Percentiles rank a stretch among this genome's conserved stretches.
These are phyloP conservation scores for Hygrocybe punicea DNA, from an alignment of 768 basidiomycete species.

Conservation along the genomic window DNA sequence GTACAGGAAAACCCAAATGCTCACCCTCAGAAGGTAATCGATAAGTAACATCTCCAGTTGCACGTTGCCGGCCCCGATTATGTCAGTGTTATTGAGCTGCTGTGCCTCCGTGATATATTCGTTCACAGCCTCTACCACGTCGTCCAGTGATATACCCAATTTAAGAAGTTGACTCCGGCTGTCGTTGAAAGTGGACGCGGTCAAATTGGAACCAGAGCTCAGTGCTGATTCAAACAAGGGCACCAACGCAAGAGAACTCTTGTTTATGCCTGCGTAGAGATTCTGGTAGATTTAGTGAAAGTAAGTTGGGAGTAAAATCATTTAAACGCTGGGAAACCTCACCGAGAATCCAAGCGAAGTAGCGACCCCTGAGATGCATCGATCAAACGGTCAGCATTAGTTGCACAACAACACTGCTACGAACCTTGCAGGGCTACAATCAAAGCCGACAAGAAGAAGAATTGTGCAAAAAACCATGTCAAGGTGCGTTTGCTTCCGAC, in stretches of 20 bases:
- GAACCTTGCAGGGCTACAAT: slow-evolving; percentile 2
- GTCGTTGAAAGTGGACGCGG: neutral
- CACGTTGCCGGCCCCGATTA: neutral
- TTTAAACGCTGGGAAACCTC: neutral
- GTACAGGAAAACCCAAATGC: neutral
- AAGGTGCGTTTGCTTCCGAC: neutral
- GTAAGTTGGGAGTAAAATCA: neutral
- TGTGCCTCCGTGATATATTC: neutral
- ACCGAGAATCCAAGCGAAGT: neutral
- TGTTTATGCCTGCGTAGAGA: neutral
- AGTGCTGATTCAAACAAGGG: neutral
- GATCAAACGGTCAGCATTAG: neutral
- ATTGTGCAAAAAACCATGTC: slow-evolving; percentile 1
- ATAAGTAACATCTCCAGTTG: neutral
- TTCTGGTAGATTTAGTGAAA: neutral
- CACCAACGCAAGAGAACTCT: neutral
- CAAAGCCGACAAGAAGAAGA: slow-evolving; percentile 1
- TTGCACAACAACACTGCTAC: neutral
- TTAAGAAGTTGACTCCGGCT: neutral
- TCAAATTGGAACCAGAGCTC: neutral
- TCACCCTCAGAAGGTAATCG: neutral
- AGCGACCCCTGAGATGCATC: neutral
- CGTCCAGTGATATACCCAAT: neutral
- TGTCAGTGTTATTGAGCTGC: too few relatives aligned
- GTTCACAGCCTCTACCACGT: neutral